Evolutionary conservation across 257 asterid species (phyloP).

Genomic region (Primulina eburnea): DNA sequence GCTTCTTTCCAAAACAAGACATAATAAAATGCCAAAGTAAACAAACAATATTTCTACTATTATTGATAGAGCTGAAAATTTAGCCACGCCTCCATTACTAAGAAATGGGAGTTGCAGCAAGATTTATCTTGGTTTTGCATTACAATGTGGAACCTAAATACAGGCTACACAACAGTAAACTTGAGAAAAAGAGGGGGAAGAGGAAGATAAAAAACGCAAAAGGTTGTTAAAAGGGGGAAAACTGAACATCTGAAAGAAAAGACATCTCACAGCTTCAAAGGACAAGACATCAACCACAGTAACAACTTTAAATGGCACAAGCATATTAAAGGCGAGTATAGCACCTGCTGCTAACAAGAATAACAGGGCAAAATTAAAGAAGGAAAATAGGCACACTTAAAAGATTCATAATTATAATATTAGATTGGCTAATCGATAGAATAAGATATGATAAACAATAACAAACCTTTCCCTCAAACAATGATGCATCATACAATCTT

Average conservation of each 20-base stretch:
- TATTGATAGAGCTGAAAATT: conserved; percentile 1
- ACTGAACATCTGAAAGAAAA: background rate
- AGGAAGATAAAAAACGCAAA: background rate
- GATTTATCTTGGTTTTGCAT: background rate
- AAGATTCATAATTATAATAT: conserved; percentile 4
- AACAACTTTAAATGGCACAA: too few relatives aligned
- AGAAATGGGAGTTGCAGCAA: background rate
- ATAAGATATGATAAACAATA: conserved; percentile 14
- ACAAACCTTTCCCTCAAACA: conserved; percentile 94
- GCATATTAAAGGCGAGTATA: background rate
- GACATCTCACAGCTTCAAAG: conserved; percentile 8
- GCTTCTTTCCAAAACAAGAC: conserved; percentile 7
- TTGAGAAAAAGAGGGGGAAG: background rate
- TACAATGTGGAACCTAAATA: background rate
- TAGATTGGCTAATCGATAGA: conserved; percentile 15
- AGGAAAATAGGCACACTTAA: background rate
- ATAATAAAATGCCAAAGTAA: background rate
- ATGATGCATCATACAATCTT: conserved; percentile 91
- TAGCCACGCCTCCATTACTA: conserved; percentile 1
- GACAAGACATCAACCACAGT: background rate
- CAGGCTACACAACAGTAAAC: conserved; percentile 1
- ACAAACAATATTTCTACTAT: background rate
- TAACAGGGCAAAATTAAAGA: too few relatives aligned
- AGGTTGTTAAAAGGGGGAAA: background rate
- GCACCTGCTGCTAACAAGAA: background rate